phyloP scores from a whole-genome alignment of 345 rosid genomes.

The Zanthoxylum bungeanum region DNA sequence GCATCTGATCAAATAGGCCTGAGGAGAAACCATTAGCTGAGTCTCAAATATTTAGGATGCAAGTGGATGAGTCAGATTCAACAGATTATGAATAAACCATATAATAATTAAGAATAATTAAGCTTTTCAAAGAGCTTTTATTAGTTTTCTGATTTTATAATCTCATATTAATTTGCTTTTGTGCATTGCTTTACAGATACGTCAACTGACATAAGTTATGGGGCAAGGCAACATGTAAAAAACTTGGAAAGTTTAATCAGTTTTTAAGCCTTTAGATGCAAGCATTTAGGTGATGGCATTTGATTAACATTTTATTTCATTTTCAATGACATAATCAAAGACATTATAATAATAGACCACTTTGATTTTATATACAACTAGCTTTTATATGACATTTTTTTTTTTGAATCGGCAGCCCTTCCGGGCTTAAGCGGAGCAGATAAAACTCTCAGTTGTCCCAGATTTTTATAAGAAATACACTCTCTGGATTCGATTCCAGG shows the following conservation, averaged over 20 bases:
- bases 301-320: constrained; percentile 7
- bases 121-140: not conserved
- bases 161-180: not conserved
- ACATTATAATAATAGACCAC: not conserved
- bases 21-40: constrained; percentile 6
- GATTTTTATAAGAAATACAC: too few species aligned
- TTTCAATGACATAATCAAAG: constrained; percentile 18
- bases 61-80: constrained; percentile 24
- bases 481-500: too few species aligned
- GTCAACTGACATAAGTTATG: constrained; percentile 21
- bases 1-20: not conserved
- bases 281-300: not conserved
- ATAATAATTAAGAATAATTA: constrained; percentile 3
- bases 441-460: too few species aligned
- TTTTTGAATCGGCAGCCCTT: too few species aligned
- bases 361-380: not conserved
- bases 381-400: not conserved
- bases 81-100: constrained; percentile 13
- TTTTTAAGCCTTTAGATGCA: constrained; percentile 7
- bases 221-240: not conserved
- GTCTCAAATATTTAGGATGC: not conserved
- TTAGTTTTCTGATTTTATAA: not conserved
- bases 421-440: too few species aligned
- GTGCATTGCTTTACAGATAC: constrained; percentile 20
- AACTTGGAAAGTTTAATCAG: constrained; percentile 5